A percentile compares a stretch with the other conserved stretches of the same genome.
Conservation (phyloP, 2,329 filamentous ascomycete species). For the Rhynchosporium graminicola region DNA sequence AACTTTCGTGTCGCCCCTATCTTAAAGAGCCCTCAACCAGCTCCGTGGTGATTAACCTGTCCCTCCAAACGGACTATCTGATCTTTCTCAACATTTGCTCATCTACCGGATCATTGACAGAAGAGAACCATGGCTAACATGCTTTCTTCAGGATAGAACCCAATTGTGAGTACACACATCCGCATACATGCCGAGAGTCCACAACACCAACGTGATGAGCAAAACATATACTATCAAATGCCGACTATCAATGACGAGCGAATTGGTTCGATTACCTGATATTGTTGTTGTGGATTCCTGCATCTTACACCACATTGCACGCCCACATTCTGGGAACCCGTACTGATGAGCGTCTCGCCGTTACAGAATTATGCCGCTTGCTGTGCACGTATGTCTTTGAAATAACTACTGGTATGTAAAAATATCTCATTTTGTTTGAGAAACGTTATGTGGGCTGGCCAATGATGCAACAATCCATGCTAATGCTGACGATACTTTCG, state of each 20-base stretch:
- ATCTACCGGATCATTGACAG: neutral
- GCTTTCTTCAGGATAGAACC: constrained; percentile 19
- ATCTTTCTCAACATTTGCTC: constrained; percentile 33
- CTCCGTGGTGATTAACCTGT: constrained; percentile 59
- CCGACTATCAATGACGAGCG: constrained; percentile 43
- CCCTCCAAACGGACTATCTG: constrained; percentile 59
- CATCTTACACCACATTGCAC: neutral
- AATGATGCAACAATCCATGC: constrained; percentile 78
- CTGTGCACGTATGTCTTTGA: neutral
- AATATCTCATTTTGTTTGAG: constrained; percentile 20
- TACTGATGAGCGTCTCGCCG: neutral
- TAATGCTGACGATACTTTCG: constrained; percentile 64
- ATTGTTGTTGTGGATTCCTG: constrained; percentile 20
- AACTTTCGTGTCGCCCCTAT: constrained; percentile 60
- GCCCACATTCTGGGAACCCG: no score
- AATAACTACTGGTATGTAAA: constrained; percentile 26
- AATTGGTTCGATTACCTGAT: constrained; percentile 45
- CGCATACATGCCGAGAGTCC: neutral
- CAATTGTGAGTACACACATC: constrained; percentile 34
- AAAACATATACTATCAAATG: constrained; percentile 50
- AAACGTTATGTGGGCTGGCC: constrained; percentile 33
- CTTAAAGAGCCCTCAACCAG: constrained; percentile 47
- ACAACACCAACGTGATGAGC: constrained; percentile 43
- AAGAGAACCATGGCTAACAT: constrained; percentile 25
- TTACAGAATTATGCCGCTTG: constrained; percentile 12